Evolutionary conservation across 2,329 filamentous ascomycete species (phyloP).

Genomic region (Cadophora sp.): DNA sequence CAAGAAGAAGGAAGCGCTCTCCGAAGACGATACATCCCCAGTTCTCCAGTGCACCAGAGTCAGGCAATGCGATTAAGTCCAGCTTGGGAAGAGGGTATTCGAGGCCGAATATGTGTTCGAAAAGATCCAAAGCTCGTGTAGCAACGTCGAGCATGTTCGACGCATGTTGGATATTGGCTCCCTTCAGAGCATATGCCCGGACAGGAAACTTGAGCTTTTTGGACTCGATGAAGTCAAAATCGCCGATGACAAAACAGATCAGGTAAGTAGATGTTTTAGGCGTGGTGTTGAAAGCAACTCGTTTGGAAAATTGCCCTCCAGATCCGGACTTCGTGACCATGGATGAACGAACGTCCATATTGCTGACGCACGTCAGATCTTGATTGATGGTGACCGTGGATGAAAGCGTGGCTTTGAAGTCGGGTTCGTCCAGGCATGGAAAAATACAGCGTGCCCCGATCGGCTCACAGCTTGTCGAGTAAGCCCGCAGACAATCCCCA

Average conservation of each 20-base stretch:
- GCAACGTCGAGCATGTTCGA: conserved; percentile 61
- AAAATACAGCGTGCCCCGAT: conserved; percentile 70
- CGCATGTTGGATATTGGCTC: conserved; percentile 28
- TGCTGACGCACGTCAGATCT: conserved; percentile 71
- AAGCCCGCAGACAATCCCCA: neutral
- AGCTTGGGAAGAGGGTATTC: conserved; percentile 76
- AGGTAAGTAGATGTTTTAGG: conserved; percentile 77
- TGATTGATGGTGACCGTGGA: conserved; percentile 72
- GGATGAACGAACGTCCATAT: conserved; percentile 61
- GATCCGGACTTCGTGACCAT: neutral
- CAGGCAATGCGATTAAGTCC: conserved; percentile 77
- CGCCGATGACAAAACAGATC: conserved; percentile 72
- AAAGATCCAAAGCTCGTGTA: conserved; percentile 70
- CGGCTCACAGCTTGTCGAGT: conserved; percentile 53
- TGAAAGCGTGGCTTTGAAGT: conserved; percentile 63
- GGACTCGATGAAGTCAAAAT: conserved; percentile 72
- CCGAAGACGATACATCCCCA: conserved; percentile 76
- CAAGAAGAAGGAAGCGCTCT: conserved; percentile 50
- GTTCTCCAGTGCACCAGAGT: conserved; percentile 77
- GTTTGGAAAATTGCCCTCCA: conserved; percentile 61
- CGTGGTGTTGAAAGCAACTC: conserved; percentile 71
- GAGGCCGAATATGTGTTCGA: conserved; percentile 73
- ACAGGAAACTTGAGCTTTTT: conserved; percentile 72
- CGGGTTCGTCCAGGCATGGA: conserved; percentile 77
- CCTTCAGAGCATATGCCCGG: conserved; percentile 67